Base-by-base conservation (phyloP, 2,329 filamentous ascomycete species). In the Diaporthe nobilis region DNA sequence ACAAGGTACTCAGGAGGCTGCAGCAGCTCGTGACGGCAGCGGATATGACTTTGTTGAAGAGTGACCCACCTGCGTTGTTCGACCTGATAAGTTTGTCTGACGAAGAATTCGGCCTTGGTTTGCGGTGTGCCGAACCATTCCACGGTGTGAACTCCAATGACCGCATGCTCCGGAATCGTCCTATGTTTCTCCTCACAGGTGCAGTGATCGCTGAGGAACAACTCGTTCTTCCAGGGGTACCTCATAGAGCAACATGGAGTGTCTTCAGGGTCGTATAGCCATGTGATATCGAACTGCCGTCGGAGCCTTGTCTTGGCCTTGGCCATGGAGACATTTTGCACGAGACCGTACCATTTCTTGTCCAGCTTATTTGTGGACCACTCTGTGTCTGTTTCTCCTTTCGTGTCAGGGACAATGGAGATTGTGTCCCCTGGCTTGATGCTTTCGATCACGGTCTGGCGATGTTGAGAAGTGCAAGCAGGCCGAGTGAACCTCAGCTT, bases 191-290 rank as follows among this genome's bases (percentile, higher is more conserved):
- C 78, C 80, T 25, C 89, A 86, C 94, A 97, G 1, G 92, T 93
- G 83, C 95, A 96, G 75, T 95, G 91, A 70, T 95, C 90, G 0
- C 92, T 94, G 0, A 96, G 83, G 77, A 97, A 97, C 0, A 97
- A 83, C 82, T 97, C 94, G 71, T 95, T 94, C 0, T 84, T 77
- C 82, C 91, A 92, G 0, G 93, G 92, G 78, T 96, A 97, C 13
- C 87, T 88, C 83, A 92, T 92, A 8, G 89, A 84, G 0, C 88
- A 90, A 58, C 95, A 94, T 0, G 92, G 89, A 0, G 95, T 97
- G 72, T 97, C 92, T 0, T 87, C 85, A 0, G 94, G 90, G 2
- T 90, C 87, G 78, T 96, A 96, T 0, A 97, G 85, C 94, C 94
- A 97, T 1, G 94, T 87, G 0, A 95, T 89, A 73, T 92, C 88